Evolutionary conservation across 78 protist species (phyloP).

Genomic region (Guillardia theta): DNA sequence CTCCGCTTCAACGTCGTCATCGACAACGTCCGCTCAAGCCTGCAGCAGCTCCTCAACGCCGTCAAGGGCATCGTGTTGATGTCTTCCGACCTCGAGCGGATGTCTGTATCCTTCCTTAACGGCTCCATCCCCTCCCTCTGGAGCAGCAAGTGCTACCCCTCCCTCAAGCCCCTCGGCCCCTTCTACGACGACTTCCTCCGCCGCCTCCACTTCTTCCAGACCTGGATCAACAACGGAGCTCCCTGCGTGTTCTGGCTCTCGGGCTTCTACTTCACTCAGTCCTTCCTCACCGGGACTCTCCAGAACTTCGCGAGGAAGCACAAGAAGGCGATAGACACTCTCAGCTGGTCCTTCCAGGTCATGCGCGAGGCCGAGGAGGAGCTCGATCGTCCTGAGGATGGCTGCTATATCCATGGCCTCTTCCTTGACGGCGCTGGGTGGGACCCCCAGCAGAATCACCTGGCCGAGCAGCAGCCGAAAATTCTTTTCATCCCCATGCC

Average conservation of each 20-base stretch:
- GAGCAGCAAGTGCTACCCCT: slow-evolving; percentile 35
- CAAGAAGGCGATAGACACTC: slow-evolving; percentile 59
- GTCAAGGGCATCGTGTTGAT: slow-evolving; percentile 73
- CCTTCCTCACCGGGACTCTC: slow-evolving; percentile 73
- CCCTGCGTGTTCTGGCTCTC: slow-evolving; percentile 66
- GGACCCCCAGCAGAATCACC: not conserved
- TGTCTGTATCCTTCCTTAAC: not conserved
- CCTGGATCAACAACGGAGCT: slow-evolving; percentile 48
- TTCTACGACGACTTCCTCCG: not conserved
- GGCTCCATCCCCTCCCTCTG: not conserved
- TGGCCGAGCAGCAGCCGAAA: slow-evolving; percentile 66
- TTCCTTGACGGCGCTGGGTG: slow-evolving; percentile 62
- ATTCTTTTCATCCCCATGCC: slow-evolving; percentile 56
- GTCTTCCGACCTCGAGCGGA: slow-evolving; percentile 60
- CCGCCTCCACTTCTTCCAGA: slow-evolving; percentile 42
- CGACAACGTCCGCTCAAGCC: not conserved
- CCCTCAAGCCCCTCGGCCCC: slow-evolving; percentile 51
- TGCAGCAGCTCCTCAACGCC: slow-evolving; percentile 58
- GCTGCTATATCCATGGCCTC: slow-evolving; percentile 61
- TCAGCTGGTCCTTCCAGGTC: slow-evolving; percentile 42
- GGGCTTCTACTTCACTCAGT: slow-evolving; percentile 88
- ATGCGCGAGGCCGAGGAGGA: not conserved
- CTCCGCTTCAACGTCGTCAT: slow-evolving; percentile 68
- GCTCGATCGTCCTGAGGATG: slow-evolving; percentile 39
- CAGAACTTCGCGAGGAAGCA: slow-evolving; percentile 71